Evolutionary conservation across 768 basidiomycete genomes (phyloP).

Genomic region (Phaeotremella fagi): DNA sequence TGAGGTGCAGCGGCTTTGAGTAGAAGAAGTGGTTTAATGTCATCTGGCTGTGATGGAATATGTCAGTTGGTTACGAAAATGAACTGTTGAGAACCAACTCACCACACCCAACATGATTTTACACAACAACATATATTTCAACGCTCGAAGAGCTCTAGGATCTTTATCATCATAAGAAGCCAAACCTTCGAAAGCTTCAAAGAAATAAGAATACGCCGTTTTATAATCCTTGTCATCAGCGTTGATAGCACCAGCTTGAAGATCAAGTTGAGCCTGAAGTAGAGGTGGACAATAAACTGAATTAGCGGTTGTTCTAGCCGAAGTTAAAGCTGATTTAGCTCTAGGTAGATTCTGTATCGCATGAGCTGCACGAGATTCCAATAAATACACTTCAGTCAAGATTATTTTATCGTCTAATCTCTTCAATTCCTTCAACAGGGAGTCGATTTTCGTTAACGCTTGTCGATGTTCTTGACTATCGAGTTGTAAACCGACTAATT

Average conservation of each 20-base stretch:
- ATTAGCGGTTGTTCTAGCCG: slow-evolving; percentile 87
- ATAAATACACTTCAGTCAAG: slow-evolving; percentile 88
- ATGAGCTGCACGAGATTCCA: slow-evolving; percentile 86
- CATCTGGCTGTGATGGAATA: slow-evolving; percentile 65
- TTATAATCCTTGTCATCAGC: slow-evolving; percentile 98
- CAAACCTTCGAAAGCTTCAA: slow-evolving; percentile 90
- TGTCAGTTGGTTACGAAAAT: background rate
- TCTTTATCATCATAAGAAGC: slow-evolving; percentile 64
- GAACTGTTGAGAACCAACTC: slow-evolving; percentile 42
- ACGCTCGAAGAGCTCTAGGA: slow-evolving; percentile 67
- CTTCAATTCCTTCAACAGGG: slow-evolving; percentile 84
- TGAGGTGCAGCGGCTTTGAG: slow-evolving; percentile 86
- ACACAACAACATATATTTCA: slow-evolving; percentile 98
- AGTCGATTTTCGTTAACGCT: slow-evolving; percentile 75
- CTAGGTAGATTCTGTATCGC: slow-evolving; percentile 84
- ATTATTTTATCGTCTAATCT: slow-evolving; percentile 96
- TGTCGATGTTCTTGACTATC: slow-evolving; percentile 70
- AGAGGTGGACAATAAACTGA: slow-evolving; percentile 85
- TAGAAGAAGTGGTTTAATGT: slow-evolving; percentile 77
- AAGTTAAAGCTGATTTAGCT: slow-evolving; percentile 85
- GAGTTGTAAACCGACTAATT: slow-evolving; percentile 69
- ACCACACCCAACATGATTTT: slow-evolving; percentile 97
- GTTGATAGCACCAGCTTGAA: slow-evolving; percentile 75
- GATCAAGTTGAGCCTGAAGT: slow-evolving; percentile 58
- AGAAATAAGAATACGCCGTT: slow-evolving; percentile 95